Conservation (phyloP, 1,284 basidiomycete genomes). For the Amylostereum areolatum region DNA sequence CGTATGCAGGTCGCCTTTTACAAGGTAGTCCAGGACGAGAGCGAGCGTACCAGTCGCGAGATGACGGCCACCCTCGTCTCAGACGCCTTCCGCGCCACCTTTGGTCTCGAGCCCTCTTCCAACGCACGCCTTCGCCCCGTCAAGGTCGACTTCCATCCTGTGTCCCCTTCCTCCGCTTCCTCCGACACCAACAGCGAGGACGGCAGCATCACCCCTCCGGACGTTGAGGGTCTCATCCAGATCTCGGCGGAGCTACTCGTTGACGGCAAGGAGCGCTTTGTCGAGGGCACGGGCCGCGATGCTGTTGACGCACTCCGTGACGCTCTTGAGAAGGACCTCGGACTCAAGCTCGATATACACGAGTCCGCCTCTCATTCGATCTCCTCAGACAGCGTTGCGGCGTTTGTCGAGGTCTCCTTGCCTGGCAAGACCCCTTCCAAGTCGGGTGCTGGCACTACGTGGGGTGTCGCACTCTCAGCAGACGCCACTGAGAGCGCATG, state of each 20-base stretch:
- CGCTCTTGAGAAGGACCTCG: slow-evolving; percentile 77
- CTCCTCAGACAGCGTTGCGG: slow-evolving; percentile 70
- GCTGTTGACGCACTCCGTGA: slow-evolving; percentile 89
- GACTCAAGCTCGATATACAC: slow-evolving; percentile 78
- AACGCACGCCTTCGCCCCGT: slow-evolving; percentile 69
- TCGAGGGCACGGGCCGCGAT: slow-evolving; percentile 91
- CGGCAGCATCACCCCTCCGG: not conserved
- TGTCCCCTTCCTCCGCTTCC: slow-evolving; percentile 50
- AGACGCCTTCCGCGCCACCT: slow-evolving; percentile 77
- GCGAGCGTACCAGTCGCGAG: slow-evolving; percentile 91
- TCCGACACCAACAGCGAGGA: slow-evolving; percentile 32
- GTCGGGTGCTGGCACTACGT: not conserved
- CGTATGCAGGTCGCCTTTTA: slow-evolving; percentile 97
- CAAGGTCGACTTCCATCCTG: slow-evolving; percentile 73
- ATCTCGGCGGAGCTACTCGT: slow-evolving; percentile 84
- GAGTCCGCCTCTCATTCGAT: slow-evolving; percentile 93
- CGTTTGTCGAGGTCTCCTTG: slow-evolving; percentile 84
- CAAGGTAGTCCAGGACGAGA: slow-evolving; percentile 82
- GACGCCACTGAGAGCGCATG: not conserved
- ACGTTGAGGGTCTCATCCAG: slow-evolving; percentile 53
- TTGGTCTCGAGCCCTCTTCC: slow-evolving; percentile 26
- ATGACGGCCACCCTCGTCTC: slow-evolving; percentile 94
- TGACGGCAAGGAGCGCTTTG: slow-evolving; percentile 74
- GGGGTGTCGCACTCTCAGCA: not conserved
- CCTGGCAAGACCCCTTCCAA: not conserved